Base-by-base conservation (phyloP, 257 asterid species). In the Asclepias syriaca region DNA sequence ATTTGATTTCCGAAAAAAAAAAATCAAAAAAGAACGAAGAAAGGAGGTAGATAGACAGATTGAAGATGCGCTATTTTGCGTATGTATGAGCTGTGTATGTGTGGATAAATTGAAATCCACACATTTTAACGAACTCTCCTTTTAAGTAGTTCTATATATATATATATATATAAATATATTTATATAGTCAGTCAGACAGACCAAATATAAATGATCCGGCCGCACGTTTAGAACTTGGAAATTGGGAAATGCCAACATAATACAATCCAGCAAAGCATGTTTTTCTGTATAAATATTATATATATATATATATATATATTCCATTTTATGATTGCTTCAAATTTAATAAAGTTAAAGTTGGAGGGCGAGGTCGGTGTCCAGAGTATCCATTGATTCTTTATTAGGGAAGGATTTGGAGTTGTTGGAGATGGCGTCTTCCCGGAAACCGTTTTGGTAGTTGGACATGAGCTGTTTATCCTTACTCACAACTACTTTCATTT, bases 401-500 rank as follows among this genome's bases (percentile, higher is more conserved):
- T 53, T 51, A 14, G 40, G 40, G 40, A 59, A 27, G 37, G 21
- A 5, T 0, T 3, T 29, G 66, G 45, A 60, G 45, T 27, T 60
- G 43, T 60, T 58, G 16, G 43, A 32, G 24, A 61, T 32, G 66
- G 39, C 39, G 39, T 45, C 48, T 11, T 45, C 48, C 13, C 66
- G 1, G 21, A 8, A 37, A 64, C 27, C 27, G 45, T 70, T 0
- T 43, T 43, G 11, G 48, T 43, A 0, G 48, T 11, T 43, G 48
- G 48, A 8, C 48, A 8, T 43, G 73, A 40, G 29, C 21, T 11
- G 67, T 65, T 65, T 66, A 1, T 65, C 57, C 46, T 40, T 68
- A 39, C 71, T 53, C 59, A 32, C 48, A 75, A 51, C 43, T 27
- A 51, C 43, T 27, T 75, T 78, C 91, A 88, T 90, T 83, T 81